Base-by-base conservation (phyloP, 1,139 yeast genomes). In the Lodderomyces pseudojiufengensis region DNA sequence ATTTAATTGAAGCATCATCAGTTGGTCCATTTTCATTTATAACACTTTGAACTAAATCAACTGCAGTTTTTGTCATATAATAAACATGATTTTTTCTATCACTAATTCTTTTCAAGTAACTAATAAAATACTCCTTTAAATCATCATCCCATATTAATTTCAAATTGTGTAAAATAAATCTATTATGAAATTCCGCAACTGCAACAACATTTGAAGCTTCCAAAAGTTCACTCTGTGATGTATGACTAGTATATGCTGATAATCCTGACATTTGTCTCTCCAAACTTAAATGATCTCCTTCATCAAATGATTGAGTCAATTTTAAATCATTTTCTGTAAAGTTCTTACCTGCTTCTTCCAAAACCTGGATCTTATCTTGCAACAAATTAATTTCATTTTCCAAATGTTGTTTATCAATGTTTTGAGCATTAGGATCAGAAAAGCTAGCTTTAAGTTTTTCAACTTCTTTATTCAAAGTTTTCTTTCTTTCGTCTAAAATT, bases 131-230 rank as follows among this genome's bases (percentile, higher is more conserved):
- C 46, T 84, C 77, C 36, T 95, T 67, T 9, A 82, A 67, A 6
- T 64, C 55, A 42, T 84, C 82, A 53, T 84, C 81, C 96, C 97
- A 88, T 46, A 79, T 83, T 51, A 88, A 55, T 48, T 80, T 77
- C 55, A 88, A 70, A 46, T 84, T 80, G 50, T 88, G 95, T 23
- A 90, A 67, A 42, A 84, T 79, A 52, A 84, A 90, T 36, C 94
- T 65, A 52, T 92, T 90, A 45, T 80, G 82, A 60, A 80, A 87
- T 11, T 50, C 57, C 29, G 60, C 55, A 3, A 57, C 60, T 3
- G 54, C 31, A 2, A 12, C 35, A 36, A 35, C 30, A 7, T 25
- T 29, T 4, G 48, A 35, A 4, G 46, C 47, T 10, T 40, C 43
- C 10, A 46, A 9, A 51, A 49, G 23, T 65, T 52, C 28, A 59